Evolutionary conservation across 2,329 filamentous ascomycete genomes (phyloP), one percentile per base, ranked within the genome.

Genomic region (Xylariaceae sp.): DNA sequence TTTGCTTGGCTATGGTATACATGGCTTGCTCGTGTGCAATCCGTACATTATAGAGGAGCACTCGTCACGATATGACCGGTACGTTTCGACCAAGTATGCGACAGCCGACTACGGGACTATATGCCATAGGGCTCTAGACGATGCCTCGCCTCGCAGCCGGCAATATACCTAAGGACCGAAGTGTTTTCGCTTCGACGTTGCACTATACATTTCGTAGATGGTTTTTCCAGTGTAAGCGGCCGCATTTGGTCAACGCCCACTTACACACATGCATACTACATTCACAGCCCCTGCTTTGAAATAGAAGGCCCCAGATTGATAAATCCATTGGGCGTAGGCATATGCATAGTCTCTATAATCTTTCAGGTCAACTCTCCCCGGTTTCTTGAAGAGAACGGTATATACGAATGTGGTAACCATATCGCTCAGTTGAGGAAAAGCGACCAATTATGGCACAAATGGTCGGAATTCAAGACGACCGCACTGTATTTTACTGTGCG

Each of bases 1-100:
- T 56, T 60, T 40, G 19, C 42, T 45, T 43, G 41, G 44, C 42
- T 44, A 49, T 40, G 23, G 40, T 37, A 37, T 37, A 16, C 32
- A 37, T n/a, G n/a, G 12, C 32, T 37, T 37, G 12, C 14, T 16
- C 32, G 5, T 37, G 32, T 37, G 32, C 32, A 14, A 3, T 7
- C 32, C 3, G 32, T 37, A 37, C 12, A 7, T 16, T 16, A 37
- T 37, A 37, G 32, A 12, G 14, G 9, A 10, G 3, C 26, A 29
- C 14, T 37, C 12, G 12, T 14, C 32, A 14, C 32, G 14, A 3
- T 37, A 7, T 3, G 32, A 37, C 32, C 32, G 12, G 14, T 16
- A 37, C 12, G 14, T 10, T 16, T 37, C 32, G 12, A 37, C 32
- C 32, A 12, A 37, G 14, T 16, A 16, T 37, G 14, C 14, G 14